Conservation (phyloP, 495 filamentous ascomycete genomes). For the Penicillium turbatum region DNA sequence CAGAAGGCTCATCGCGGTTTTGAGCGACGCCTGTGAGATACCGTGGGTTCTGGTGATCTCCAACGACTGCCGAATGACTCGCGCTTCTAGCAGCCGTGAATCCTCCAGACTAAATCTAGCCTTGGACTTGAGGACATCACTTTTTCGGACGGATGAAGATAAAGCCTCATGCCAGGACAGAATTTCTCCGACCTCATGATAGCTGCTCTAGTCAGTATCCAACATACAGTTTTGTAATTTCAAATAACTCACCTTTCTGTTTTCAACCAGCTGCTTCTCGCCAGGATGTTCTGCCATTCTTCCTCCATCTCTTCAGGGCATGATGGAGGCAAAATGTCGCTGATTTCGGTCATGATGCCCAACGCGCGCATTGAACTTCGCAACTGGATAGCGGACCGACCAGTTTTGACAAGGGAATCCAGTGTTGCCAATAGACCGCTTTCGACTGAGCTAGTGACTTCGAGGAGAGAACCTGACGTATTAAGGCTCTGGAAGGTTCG, state of each 20-base stretch:
- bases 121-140: constrained; percentile 54
- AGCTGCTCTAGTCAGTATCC: constrained; percentile 47
- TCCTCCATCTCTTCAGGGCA: constrained; percentile 57
- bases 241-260: constrained; percentile 57
- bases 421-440: constrained; percentile 62
- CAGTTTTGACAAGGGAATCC: constrained; percentile 48
- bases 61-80: constrained; percentile 67
- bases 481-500: constrained; percentile 75
- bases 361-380: constrained; percentile 64
- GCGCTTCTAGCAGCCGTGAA: constrained; percentile 67
- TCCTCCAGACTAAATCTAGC: constrained; percentile 54
- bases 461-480: constrained; percentile 52
- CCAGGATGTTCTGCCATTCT: constrained; percentile 57
- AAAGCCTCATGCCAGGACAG: constrained; percentile 76
- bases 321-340: constrained; percentile 63
- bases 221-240: constrained; percentile 8
- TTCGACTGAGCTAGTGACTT: constrained; percentile 53
- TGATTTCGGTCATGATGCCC: constrained; percentile 74
- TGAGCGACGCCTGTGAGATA: constrained; percentile 79
- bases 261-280: constrained; percentile 71
- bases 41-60: constrained; percentile 71
- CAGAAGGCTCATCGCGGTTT: constrained; percentile 73
- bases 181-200: constrained; percentile 74
- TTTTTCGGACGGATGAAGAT: constrained; percentile 73
- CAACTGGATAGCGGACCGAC: constrained; percentile 55